These are phyloP conservation scores for Populus hybrid DNA, from an alignment of 441 rosid genomes.

Conservation along the genomic window DNA sequence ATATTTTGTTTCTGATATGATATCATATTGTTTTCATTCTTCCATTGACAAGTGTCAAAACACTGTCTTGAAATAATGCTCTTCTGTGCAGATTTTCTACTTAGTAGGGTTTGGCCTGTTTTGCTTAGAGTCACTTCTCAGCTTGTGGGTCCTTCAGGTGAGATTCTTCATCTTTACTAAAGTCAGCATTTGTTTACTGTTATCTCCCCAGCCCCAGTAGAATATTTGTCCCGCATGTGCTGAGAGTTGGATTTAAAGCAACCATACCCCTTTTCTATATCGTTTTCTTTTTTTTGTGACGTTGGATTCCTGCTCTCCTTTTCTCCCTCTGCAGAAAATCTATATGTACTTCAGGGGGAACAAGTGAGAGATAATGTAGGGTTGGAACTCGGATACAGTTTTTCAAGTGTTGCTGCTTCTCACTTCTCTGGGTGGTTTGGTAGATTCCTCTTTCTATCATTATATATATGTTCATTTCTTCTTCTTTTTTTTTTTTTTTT, in stretches of 20 bases:
- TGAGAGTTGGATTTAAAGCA: not conserved
- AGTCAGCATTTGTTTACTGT: not conserved
- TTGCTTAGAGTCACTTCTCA: constrained; percentile 76
- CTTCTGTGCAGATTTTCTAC: constrained; percentile 72
- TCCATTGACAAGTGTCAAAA: not conserved
- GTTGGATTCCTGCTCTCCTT: not conserved
- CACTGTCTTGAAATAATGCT: constrained; percentile 2
- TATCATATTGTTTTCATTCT: not conserved
- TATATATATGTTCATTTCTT: constrained; percentile 9
- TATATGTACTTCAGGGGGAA: constrained; percentile 81
- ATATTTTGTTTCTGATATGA: not conserved
- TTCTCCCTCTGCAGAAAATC: constrained; percentile 56
- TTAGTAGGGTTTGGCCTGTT: constrained; percentile 77
- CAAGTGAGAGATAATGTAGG: constrained; percentile 40
- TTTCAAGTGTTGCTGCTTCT: constrained; percentile 14
- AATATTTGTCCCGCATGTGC: not conserved
- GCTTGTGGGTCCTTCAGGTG: constrained; percentile 97
- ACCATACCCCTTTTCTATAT: not conserved
- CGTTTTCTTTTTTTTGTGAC: not conserved
- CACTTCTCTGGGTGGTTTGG: constrained; percentile 2
- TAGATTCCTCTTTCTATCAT: constrained; percentile 22
- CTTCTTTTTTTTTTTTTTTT: not conserved
- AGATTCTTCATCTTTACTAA: constrained; percentile 15
- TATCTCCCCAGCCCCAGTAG: not conserved
- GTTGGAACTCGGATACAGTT: not conserved